Percentiles rank a stretch among this genome's conserved stretches.
Conservation (phyloP, 495 filamentous ascomycete genomes). For the Podospora conica region DNA sequence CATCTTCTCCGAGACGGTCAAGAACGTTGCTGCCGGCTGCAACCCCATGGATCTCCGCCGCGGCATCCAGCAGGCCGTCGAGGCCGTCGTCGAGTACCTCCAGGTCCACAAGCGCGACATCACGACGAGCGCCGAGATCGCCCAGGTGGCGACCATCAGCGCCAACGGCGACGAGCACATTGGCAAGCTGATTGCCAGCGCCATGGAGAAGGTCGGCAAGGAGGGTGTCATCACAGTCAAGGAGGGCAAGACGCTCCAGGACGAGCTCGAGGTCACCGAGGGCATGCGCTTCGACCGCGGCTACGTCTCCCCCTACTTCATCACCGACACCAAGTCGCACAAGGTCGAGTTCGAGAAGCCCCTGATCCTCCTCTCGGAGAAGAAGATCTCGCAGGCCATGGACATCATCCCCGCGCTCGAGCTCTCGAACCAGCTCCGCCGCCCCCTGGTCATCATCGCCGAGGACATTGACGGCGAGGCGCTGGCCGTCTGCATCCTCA, state of each 20-base stretch:
- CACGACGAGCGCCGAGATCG: slow-evolving; percentile 94
- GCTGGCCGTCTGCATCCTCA: slow-evolving; percentile 95
- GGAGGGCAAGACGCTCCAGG: slow-evolving; percentile 97
- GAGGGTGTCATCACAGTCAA: slow-evolving; percentile 99
- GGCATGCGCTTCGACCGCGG: slow-evolving; percentile 99
- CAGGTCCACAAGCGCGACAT: slow-evolving; percentile 93
- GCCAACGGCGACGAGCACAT: slow-evolving; percentile 97
- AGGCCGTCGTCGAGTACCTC: slow-evolving; percentile 88
- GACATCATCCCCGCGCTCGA: slow-evolving; percentile 98
- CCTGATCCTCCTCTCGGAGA: slow-evolving; percentile 94
- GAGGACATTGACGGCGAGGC: slow-evolving; percentile 99
- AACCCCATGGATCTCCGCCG: slow-evolving; percentile 98
- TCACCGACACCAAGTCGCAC: slow-evolving; percentile 95
- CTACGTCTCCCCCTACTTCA: slow-evolving; percentile 98
- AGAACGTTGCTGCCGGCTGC: slow-evolving; percentile 98
- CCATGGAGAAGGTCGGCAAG: slow-evolving; percentile 99
- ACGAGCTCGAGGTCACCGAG: slow-evolving; percentile 98
- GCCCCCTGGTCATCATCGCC: slow-evolving; percentile 95
- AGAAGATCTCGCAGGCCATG: slow-evolving; percentile 98
- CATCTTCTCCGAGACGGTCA: slow-evolving; percentile 99
- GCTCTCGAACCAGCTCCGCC: slow-evolving; percentile 88
- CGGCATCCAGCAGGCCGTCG: slow-evolving; percentile 93
- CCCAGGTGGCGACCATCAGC: slow-evolving; percentile 95
- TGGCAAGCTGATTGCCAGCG: slow-evolving; percentile 89
- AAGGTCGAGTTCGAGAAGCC: slow-evolving; percentile 99